Base-by-base conservation (phyloP, 345 rosid species). In the Erucastrum elatum region DNA sequence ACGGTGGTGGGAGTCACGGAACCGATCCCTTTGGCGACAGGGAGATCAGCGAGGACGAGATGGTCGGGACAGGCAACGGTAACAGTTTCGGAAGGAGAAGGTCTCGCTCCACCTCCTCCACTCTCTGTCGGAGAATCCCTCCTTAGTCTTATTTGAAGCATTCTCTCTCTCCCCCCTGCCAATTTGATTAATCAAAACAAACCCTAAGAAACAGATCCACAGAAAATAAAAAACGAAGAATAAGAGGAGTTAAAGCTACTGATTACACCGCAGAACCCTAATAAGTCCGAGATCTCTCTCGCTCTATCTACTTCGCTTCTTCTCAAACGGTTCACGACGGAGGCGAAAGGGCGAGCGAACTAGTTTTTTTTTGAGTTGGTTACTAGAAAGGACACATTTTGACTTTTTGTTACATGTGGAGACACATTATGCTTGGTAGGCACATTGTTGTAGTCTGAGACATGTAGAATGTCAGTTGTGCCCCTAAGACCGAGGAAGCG, bases 61-160 rank as follows among this genome's bases (percentile, higher is more conserved):
- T 93, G 98, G 77, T 91, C 99, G 0, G 98, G 98, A 77, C 98
- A 95, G 0, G 96, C 96, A 30, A 93, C 99, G 3, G 97, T 95
- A 31, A 95, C 99, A 2, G 88, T 87, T 17, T 95, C 98, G 27
- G 75, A 84, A 2, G 87, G 89, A 25, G 82, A 77, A 5, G 92
- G 88, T 84, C 90, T 90, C 61, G 60, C 76, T 61, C 80, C 85
- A 25, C 77, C 87, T 17, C 91, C 86, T 17, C 91, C 86, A 21
- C 80, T 80, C 4, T 90, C 97, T 12, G 87, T 75, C 3, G 94
- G 81, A 0, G 92, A 89, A 68, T 73, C 86, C 74, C 88, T 90
- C 79, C 82, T 85, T 4, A 93, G 90, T 71, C 97, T 84, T 75
- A 95, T 95, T 78, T 91, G 97, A 75, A 93, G 91, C 98, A 93